These are phyloP conservation scores for Penicillium fimorum DNA, from an alignment of 495 filamentous ascomycete genomes.

Conservation along the genomic window DNA sequence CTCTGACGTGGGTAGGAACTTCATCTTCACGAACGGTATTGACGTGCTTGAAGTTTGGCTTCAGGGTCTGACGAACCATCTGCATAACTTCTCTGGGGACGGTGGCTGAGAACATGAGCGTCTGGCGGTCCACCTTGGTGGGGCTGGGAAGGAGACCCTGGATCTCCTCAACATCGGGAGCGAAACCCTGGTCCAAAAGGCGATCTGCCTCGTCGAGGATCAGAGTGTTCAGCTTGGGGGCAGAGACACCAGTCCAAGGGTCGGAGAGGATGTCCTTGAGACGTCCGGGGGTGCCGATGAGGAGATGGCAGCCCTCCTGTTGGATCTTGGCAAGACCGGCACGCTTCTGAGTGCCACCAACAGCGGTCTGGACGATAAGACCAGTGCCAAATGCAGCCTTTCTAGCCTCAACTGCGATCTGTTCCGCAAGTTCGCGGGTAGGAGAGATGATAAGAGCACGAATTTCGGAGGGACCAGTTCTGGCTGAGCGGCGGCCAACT, in stretches of 20 bases:
- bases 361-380: conserved; percentile 77
- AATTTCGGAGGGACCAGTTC: conserved; percentile 58
- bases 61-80: conserved; percentile 68
- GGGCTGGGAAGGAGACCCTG: conserved; percentile 61
- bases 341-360: conserved; percentile 80
- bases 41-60: conserved; percentile 75
- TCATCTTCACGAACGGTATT: conserved; percentile 81
- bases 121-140: conserved; percentile 68
- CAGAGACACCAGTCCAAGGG: conserved; percentile 57
- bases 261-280: conserved; percentile 82
- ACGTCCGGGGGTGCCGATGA: conserved; percentile 89
- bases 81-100: conserved; percentile 78
- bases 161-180: conserved; percentile 72
- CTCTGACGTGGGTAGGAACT: conserved; percentile 73
- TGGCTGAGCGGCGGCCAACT: conserved; percentile 2
- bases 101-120: conserved; percentile 91
- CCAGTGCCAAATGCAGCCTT: conserved; percentile 67
- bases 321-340: conserved; percentile 61
- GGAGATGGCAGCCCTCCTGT: conserved; percentile 76
- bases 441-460: conserved; percentile 90
- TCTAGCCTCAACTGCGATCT: conserved; percentile 80
- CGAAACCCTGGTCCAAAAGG: conserved; percentile 86
- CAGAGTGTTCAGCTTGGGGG: conserved; percentile 71
- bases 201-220: conserved; percentile 96
- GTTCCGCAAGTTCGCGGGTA: conserved; percentile 91